phyloP scores from a whole-genome alignment of 495 filamentous ascomycete species.

The Neurospora hispaniola region DNA sequence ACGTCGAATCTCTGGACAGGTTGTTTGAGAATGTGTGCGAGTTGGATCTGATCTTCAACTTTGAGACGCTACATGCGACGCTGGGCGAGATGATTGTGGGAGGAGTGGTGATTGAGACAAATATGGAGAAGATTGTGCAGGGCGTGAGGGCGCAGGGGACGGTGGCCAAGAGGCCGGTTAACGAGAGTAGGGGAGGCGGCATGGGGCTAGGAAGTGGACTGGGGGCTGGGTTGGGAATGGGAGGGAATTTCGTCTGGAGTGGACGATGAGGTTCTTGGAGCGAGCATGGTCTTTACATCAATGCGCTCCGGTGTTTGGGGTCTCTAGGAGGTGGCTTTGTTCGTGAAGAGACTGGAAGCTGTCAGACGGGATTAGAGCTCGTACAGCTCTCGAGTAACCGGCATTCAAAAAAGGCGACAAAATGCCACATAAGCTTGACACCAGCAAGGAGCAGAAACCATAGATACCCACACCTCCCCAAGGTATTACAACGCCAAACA shows the following conservation, averaged over 20 bases:
- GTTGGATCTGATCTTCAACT: slow-evolving; percentile 96
- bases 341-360: background rate
- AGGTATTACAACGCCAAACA: background rate
- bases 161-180: slow-evolving; percentile 60
- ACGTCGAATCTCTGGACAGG: slow-evolving; percentile 87
- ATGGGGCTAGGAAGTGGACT: slow-evolving; percentile 18
- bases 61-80: slow-evolving; percentile 88
- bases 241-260: slow-evolving; percentile 48
- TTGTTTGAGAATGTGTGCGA: slow-evolving; percentile 98
- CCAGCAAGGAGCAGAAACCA: background rate
- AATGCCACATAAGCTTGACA: background rate
- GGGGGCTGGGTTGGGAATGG: slow-evolving; percentile 39
- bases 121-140: slow-evolving; percentile 73
- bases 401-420: background rate
- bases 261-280: slow-evolving; percentile 27
- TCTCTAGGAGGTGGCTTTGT: background rate
- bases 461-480: background rate
- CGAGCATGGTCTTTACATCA: background rate
- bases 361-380: background rate
- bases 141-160: slow-evolving; percentile 73
- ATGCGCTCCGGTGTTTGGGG: background rate
- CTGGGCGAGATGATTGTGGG: slow-evolving; percentile 93
- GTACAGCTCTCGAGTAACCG: background rate
- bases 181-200: slow-evolving; percentile 29
- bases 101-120: slow-evolving; percentile 91